Base-by-base conservation (phyloP, 1,284 basidiomycete genomes). In the Volvariella surrecta region DNA sequence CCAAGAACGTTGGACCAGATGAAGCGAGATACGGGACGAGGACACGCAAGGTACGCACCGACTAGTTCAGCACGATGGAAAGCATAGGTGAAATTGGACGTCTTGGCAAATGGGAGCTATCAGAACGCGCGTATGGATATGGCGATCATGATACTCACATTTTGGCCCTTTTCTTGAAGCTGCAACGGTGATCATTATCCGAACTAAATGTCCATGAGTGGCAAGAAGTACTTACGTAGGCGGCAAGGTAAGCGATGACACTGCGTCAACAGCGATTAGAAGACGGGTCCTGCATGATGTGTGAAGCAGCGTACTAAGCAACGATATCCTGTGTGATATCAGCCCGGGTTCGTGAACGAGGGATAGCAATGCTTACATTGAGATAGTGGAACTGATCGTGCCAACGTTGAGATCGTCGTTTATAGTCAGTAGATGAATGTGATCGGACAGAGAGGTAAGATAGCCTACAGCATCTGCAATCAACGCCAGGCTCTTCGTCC, bases 61-160 rank as follows among this genome's bases (percentile, higher is more conserved):
- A 72, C 66, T 43, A 72, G 60, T 50, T 73, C 71, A 39, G 69
- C 71, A 37, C 71, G 67, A 53, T 71, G 68, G 50, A 71, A 71
- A 3, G 70, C 71, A 48, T 65, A 73, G 7, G 70, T 73, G 48
- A 68, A 73, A 44, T 60, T 61, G 43, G 60, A 51, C 30, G 62
- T 65, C 66, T n/a, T 70, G 34, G 20, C 21, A 17, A 50, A 40
- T 49, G 48, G 48, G 45, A 47, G 32, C n/a, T 35, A 28, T 28
- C 24, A 28, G 24, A 6, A 28, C 24, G 11, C 11, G 6, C 24
- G 24, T 11, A 28, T 6, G 11, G 24, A 11, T 6, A 6, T 28
- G 24, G 24, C 24, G 24, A 28, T 28, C 6, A 11, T 39, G 21
- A 40, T 16, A 50, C 62, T 44, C 51, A 66, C 67, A 52, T 64